Evolutionary conservation across 1,139 yeast genomes (phyloP), one percentile per base, ranked within the genome.

Genomic region (Taiozyma sp.): DNA sequence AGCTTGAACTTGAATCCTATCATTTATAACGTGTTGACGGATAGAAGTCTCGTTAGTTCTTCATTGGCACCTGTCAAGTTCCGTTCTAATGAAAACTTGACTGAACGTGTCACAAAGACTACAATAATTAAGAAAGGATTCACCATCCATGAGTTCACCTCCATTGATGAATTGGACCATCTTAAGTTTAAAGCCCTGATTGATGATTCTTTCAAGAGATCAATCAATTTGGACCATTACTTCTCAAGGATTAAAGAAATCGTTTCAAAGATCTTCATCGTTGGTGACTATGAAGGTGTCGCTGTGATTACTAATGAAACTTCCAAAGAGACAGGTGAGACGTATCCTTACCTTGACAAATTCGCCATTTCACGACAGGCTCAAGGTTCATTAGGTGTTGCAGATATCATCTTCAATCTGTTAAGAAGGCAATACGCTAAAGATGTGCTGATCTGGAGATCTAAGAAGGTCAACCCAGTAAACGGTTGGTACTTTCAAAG

Each of bases 401-500:
- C 99, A 0, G 99, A 93, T 65, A 81, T 93, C 32, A 84, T 93
- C 13, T 92, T 93, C 74, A 93, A 92, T 64, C 77, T 87, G 14
- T 81, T 93, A 72, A 72, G 73, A 49, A 81, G 80, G 49, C 70
- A 84, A 45, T 92, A 85, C 63, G 89, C 90, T 0, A 96, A 89
- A 63, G 30, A 48, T 29, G 38, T 42, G 2, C 68, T 93, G 22
- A 71, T 93, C 2, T 93, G 99, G 99, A 78, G 99, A 61, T 91
- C 97, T 3, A 73, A 96, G 49, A 79, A 79, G 55, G 78, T 72
- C 51, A 93, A 93, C 65, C 97, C 97, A 0, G 97, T 93, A 5
- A 93, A 93, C 70, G 91, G 91, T 62, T 93, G 99, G 99, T 93
- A 93, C 66, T 93, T 92, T 68, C 98, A 93, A 62, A 75, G 99